phyloP scores from a whole-genome alignment of 345 rosid genomes.

The Camelina sativa region DNA sequence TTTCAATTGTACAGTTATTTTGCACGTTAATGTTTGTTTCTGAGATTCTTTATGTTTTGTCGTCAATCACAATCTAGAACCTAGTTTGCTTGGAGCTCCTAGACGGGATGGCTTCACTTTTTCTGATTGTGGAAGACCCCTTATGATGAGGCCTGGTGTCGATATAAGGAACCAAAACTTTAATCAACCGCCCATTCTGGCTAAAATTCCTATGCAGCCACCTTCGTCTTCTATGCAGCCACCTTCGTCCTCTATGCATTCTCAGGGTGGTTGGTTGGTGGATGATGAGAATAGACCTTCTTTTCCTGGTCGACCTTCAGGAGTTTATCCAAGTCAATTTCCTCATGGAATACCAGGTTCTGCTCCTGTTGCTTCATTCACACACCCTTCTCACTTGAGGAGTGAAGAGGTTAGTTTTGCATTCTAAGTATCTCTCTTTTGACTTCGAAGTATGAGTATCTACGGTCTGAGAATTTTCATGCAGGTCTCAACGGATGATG shows the following conservation, averaged over 20 bases:
- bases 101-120: constrained; percentile 60
- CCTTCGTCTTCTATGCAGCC: constrained; percentile 48
- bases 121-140: constrained; percentile 52
- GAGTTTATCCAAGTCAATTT: constrained; percentile 51
- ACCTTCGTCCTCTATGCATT: constrained; percentile 48
- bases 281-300: constrained; percentile 69
- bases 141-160: constrained; percentile 49
- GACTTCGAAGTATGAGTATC: constrained; percentile 23
- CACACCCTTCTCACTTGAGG: constrained; percentile 59
- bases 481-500: constrained; percentile 56
- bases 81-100: constrained; percentile 91
- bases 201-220: constrained; percentile 59
- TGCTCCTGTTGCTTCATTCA: constrained; percentile 48
- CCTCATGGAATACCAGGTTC: constrained; percentile 47
- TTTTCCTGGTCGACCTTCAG: constrained; percentile 56
- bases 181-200: constrained; percentile 68
- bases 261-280: constrained; percentile 74
- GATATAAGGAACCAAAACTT: constrained; percentile 69
- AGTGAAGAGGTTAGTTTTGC: constrained; percentile 69
- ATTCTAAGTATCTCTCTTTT: constrained; percentile 12
- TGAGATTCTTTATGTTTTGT: constrained; percentile 32
- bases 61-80: constrained; percentile 54
- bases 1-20: constrained; percentile 3
- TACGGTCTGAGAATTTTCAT: constrained; percentile 31
- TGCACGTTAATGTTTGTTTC: constrained; percentile 7